Base-by-base conservation (phyloP, 2,329 filamentous ascomycete species). In the Aspergillus carbonarius region DNA sequence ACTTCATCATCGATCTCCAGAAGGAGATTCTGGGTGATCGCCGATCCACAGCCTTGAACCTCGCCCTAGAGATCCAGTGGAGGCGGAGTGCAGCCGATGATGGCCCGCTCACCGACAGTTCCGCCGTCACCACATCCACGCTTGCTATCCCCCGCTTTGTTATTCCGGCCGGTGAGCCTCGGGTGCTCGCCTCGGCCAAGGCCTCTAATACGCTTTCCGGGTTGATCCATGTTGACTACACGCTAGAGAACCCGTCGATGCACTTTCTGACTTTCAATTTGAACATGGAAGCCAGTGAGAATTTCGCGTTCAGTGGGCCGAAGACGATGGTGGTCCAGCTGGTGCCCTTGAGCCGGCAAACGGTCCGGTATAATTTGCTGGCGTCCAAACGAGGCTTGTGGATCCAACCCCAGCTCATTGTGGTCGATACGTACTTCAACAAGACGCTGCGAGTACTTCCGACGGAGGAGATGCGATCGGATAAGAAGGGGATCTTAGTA, bases 191-290 rank as follows among this genome's bases (percentile, higher is more conserved):
- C 56, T 78, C 81, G 0, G 76, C 77, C 3, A 68, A 66, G 0
- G 59, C 72, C 2, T 81, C 79, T 0, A 60, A 59, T 13, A 62
- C 60, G 15, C 59, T 74, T 20, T 57, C 73, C 0, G 73, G 72
- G 2, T 59, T 79, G 47, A 70, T 79, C 37, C 75, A 85, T 50
- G 76, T 87, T 39, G 76, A 83, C 60, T 89, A 89, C 71, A 91
- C 87, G 3, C 86, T 99, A 57, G 95, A 99, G 76, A 99, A 99
- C 72, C 90, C 93, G 0, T 97, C 93, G 0, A 89, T 88, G 72
- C 95, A 99, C 74, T 96, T 96, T 76, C 84, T 99, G 51, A 96
- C 93, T 0, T 99, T 99, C 76, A 92, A 91, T 30, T 76, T 98
- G 50, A 87, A 83, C 25, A 96, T 99, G 92, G 93, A 99, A 66